Evolutionary conservation across 495 filamentous ascomycete species (phyloP), one percentile per base, ranked within the genome.

Genomic region (Aspergillus sparsus): DNA sequence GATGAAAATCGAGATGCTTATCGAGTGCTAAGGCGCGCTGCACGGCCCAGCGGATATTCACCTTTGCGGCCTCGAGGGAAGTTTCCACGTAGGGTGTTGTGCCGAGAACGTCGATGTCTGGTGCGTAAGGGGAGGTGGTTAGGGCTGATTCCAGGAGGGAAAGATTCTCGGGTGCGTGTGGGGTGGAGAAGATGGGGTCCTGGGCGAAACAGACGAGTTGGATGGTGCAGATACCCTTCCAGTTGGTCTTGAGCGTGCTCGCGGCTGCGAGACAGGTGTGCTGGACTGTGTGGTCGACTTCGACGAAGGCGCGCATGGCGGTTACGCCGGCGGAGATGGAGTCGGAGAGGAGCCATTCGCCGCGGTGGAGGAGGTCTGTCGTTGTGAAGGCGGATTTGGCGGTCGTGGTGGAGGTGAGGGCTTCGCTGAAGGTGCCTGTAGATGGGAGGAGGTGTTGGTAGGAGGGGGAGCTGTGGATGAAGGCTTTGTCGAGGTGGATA

Each of bases 201-300:
- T 92, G 89, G 5, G 89, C 88, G 67, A 90, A 93, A 2, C 79
- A 83, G 58, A 83, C 88, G n/a, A 93, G 80, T 64, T 91, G 88
- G 6, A 91, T 75, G 16, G 84, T 69, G 60, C 87, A 86, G 2
- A 66, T 62, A 11, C 81, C 74, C 9, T 66, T 60, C 71, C 84
- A 89, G 47, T 81, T 71, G 2, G 74, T 63, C 71, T 89, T 87
- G 18, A 91, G 75, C 18, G 62, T 70, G 35, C 86, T 62, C 0
- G 83, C 87, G 27, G 80, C 83, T 42, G 83, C 78, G 6, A 91
- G 69, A 61, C 86, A 87, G 49, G 80, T 80, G 56, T 74, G 69
- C 7, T 75, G 69, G 3, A 90, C 88, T 12, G 80, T 78, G 35
- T 77, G 76, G 71, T 92, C 89, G 1, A 92, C 79, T 71, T 92